Conservation (phyloP, 208 protist species). For the Crithidia bombi region DNA sequence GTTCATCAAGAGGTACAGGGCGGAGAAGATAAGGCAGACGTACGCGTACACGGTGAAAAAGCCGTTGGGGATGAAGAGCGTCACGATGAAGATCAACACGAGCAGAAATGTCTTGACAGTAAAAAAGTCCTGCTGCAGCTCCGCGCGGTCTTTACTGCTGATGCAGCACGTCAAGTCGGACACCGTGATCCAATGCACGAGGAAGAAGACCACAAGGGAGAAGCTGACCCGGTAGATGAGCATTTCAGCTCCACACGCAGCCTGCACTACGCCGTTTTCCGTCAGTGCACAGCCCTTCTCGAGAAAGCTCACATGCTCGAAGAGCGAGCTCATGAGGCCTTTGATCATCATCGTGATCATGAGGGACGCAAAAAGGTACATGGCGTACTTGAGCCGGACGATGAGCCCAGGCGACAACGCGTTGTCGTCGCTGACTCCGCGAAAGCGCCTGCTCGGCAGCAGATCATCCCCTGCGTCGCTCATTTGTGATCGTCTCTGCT, state of each 20-base stretch:
- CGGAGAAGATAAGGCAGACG: slow-evolving; percentile 80
- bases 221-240: slow-evolving; percentile 90
- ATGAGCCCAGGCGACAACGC: slow-evolving; percentile 61
- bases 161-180: slow-evolving; percentile 91
- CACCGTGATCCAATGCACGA: slow-evolving; percentile 81
- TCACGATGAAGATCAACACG: slow-evolving; percentile 60
- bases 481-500: too few species aligned
- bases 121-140: slow-evolving; percentile 86
- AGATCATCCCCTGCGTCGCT: slow-evolving; percentile 18
- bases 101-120: slow-evolving; percentile 77
- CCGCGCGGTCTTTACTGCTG: slow-evolving; percentile 60
- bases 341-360: slow-evolving; percentile 67
- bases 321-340: slow-evolving; percentile 48
- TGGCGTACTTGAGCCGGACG: slow-evolving; percentile 78
- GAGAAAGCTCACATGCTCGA: slow-evolving; percentile 63
- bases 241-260: slow-evolving; percentile 74
- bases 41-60: slow-evolving; percentile 89
- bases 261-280: slow-evolving; percentile 25
- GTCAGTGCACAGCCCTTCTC: slow-evolving; percentile 59
- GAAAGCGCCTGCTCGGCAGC: slow-evolving; percentile 21
- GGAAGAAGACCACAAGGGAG: slow-evolving; percentile 79
- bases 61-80: slow-evolving; percentile 84
- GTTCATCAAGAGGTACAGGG: slow-evolving; percentile 87
- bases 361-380: slow-evolving; percentile 81
- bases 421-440: slow-evolving; percentile 38